Percentiles rank a stretch among this genome's conserved stretches.
Conservation (phyloP, 2,329 filamentous ascomycete species). For the Zasmidium cellare region DNA sequence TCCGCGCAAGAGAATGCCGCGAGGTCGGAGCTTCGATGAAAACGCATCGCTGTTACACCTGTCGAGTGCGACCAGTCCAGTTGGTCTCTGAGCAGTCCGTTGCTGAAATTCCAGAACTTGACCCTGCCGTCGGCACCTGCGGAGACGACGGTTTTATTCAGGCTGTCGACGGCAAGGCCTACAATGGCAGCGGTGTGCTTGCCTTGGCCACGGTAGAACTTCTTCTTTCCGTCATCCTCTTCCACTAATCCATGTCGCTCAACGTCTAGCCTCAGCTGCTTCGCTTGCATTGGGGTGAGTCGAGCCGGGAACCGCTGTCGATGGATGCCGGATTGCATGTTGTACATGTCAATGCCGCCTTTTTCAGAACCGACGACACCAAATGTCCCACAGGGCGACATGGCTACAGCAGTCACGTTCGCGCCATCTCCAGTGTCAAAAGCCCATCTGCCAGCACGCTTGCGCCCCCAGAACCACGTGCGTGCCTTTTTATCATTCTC, state of each 20-base stretch:
- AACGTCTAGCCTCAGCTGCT: constrained; percentile 67
- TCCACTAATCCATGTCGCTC: constrained; percentile 30
- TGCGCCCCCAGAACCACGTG: constrained; percentile 98
- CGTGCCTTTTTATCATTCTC: constrained; percentile 79
- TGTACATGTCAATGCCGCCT: constrained; percentile 91
- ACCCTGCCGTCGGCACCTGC: constrained; percentile 88
- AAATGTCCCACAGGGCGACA: constrained; percentile 92
- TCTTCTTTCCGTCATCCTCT: constrained; percentile 43
- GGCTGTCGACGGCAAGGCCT: constrained; percentile 81
- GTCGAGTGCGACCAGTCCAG: constrained; percentile 81
- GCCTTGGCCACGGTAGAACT: constrained; percentile 55
- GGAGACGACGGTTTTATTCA: constrained; percentile 83
- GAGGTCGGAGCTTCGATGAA: constrained; percentile 80
- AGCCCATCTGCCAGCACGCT: constrained; percentile 88
- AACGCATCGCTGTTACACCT: constrained; percentile 72
- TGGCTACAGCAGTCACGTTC: constrained; percentile 79
- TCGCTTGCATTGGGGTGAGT: constrained; percentile 74
- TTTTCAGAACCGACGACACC: constrained; percentile 81
- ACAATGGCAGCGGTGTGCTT: constrained; percentile 82
- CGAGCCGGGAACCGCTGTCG: constrained; percentile 83
- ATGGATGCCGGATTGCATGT: constrained; percentile 88
- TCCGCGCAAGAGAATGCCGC: constrained; percentile 89
- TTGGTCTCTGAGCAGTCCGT: constrained; percentile 74
- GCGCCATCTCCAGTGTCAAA: constrained; percentile 81
- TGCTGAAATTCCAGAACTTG: constrained; percentile 97